Evolutionary conservation across 176 grass and related monocot genomes (phyloP).

Genomic region (Chloris gayana): DNA sequence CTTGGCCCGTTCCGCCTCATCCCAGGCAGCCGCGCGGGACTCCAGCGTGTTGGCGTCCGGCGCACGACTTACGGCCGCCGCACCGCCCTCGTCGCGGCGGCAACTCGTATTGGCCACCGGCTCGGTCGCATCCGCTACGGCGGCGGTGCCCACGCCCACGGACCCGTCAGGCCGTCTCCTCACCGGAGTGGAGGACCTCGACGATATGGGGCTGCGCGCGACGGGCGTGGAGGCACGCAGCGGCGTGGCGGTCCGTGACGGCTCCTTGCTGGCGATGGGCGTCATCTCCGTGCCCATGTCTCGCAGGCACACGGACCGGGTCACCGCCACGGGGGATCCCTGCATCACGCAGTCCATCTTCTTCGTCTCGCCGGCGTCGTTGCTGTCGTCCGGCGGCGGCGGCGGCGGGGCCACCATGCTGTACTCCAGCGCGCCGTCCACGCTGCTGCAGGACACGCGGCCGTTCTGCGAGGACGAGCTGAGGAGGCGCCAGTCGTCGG

Average conservation of each 20-base stretch:
- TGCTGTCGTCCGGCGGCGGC: conserved; percentile 19
- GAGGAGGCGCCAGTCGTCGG: conserved; percentile 75
- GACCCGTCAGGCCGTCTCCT: conserved; percentile 39
- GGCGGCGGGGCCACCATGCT: conserved; percentile 38
- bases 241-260: conserved; percentile 83
- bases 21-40: conserved; percentile 76
- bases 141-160: neutral
- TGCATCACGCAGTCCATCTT: conserved; percentile 67
- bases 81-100: conserved; percentile 26
- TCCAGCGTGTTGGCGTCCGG: conserved; percentile 49
- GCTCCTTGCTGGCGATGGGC: conserved; percentile 97
- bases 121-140: conserved; percentile 1
- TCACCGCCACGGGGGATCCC: conserved; percentile 25
- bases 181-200: conserved; percentile 67
- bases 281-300: conserved; percentile 99
- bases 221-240: conserved; percentile 78
- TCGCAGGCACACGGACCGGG: conserved; percentile 68
- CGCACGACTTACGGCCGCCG: neutral
- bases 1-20: conserved; percentile 83
- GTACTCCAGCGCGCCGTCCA: conserved; percentile 73
- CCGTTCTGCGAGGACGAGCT: conserved; percentile 71
- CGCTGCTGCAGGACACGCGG: conserved; percentile 85
- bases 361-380: conserved; percentile 80
- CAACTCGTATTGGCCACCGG: neutral
- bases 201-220: conserved; percentile 68